Base-by-base conservation (phyloP, 2,329 filamentous ascomycete genomes). In the Thelonectria rubi region DNA sequence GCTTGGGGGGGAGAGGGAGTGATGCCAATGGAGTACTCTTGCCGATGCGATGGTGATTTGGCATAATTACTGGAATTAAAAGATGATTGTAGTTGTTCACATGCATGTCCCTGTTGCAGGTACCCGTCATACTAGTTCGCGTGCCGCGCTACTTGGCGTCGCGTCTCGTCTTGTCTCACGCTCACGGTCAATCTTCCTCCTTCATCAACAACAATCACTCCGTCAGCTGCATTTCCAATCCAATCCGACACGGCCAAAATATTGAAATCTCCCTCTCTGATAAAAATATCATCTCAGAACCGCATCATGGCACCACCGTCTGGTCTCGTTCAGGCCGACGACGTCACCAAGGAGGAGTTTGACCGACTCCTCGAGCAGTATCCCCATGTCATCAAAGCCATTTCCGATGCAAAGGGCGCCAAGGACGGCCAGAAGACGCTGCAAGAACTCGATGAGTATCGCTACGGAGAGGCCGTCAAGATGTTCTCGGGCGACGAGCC, bases 401-500 rank as follows among this genome's bases (percentile, higher is more conserved):
- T 84, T 18, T 85, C 84, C 1, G 70, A 71, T 6, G 72, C 75
- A 30, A 86, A 84, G 72, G 70, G 74, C 50, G 81, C 73, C 64
- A 86, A 86, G 65, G 62, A 74, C 3, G 82, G 81, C 32, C 81
- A 85, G 62, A 80, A 78, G 70, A 79, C 82, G 1, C 79, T 91
- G 6, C 70, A 78, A 26, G 80, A 86, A 50, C 81, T 92, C 18
- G 89, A 92, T 63, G 65, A 78, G 1, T 86, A 84, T 68, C 85
- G 90, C 58, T 88, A 89, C 69, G 74, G 76, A 9, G 79, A 81
- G 20, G 85, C 88, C 2, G 79, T 84, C 1, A 69, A 74, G 1
- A 64, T 69, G 2, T 86, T 90, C 63, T 67, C 75, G 7, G 68
- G 77, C 15, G 67, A 72, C 5, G 66, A 70, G 18, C 65, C 74